Evolutionary conservation across 768 basidiomycete genomes (phyloP), one percentile per base, ranked within the genome.

Genomic region (Pisolithus sp.): DNA sequence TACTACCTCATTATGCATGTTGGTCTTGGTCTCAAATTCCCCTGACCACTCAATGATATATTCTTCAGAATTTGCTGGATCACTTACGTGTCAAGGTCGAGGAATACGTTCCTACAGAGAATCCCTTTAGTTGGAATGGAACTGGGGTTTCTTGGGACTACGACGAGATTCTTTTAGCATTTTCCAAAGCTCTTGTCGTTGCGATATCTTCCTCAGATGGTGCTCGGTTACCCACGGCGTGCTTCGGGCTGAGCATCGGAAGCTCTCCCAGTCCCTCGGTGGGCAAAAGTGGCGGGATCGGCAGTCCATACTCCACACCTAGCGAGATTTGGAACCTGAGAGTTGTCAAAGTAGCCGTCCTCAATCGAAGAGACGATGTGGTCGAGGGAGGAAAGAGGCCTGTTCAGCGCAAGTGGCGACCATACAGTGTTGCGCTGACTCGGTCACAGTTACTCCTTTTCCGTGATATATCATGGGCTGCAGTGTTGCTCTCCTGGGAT

Each of bases 371-470:
- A 69, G 86, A 88, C 52, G 93, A 93, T 56, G 61, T 81, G 1
- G 56, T 80, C 7, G 87, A 89, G 56, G 82, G 86, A 4, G 89
- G 91, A 12, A 89, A 79, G 68, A 91, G 84, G 59, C 73, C 84
- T 1, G 70, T 73, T 43, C 85, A 78, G 60, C 78, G 91, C 46
- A 98, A 93, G 71, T 98, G 96, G 96, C 85, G 78, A 60, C 70
- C 80, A 10, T 94, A 85, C 78, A 85, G 82, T 55, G 88, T 93
- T 8, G 75, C 94, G 46, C 74, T 99, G 51, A 93, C 93, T 4
- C 86, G 83, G 23, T 93, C 92, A 5, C 95, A 97, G 60, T 74
- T 99, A 4, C 76, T 97, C 42, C 86, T 98, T 65, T 93, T 93
- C 71, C 86, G 87, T 26, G 89, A 92, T 66, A 65, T 78, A 3